Percentiles rank a stretch among this genome's conserved stretches.
Conservation (phyloP, 306 rosid genomes). For the Cicer chorassanicum region DNA sequence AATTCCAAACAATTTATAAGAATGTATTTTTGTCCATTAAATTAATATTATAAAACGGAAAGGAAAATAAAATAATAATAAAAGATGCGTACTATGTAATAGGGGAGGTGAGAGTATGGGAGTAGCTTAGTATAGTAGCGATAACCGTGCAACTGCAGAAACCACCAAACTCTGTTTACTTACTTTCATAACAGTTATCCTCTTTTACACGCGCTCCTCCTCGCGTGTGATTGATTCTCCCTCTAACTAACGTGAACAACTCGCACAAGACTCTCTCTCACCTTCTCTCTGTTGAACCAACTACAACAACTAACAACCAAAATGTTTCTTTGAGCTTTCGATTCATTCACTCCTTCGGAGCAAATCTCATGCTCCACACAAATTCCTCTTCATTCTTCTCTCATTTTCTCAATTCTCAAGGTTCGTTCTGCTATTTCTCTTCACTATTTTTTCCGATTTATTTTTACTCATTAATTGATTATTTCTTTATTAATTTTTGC, state of each 20-base stretch:
- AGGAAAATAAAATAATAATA: no score
- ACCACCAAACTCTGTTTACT: slow-evolving; percentile 26
- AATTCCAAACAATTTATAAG: no score
- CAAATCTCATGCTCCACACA: slow-evolving; percentile 48
- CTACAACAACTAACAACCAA: slow-evolving; percentile 60
- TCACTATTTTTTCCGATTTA: slow-evolving; percentile 20
- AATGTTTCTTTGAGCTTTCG: slow-evolving; percentile 46
- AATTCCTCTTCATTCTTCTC: slow-evolving; percentile 64
- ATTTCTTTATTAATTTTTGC: neutral
- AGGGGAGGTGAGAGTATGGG: no score
- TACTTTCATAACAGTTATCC: slow-evolving; percentile 34
- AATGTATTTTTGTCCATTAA: no score
- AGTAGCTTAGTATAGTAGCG: no score
- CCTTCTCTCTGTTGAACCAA: slow-evolving; percentile 9
- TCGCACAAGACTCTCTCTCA: slow-evolving; percentile 54
- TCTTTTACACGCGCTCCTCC: slow-evolving; percentile 38
- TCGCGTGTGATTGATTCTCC: slow-evolving; percentile 45
- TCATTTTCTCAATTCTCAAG: slow-evolving; percentile 47
- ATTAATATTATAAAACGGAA: no score
- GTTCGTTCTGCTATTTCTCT: slow-evolving; percentile 53
- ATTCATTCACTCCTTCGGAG: slow-evolving; percentile 58
- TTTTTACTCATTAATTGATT: neutral
- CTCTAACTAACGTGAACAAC: slow-evolving; percentile 54
- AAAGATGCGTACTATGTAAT: no score
- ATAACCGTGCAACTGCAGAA: slow-evolving; percentile 21